phyloP scores from a whole-genome alignment of 352 stramenopile species.

The Phytopythium helicoides region DNA sequence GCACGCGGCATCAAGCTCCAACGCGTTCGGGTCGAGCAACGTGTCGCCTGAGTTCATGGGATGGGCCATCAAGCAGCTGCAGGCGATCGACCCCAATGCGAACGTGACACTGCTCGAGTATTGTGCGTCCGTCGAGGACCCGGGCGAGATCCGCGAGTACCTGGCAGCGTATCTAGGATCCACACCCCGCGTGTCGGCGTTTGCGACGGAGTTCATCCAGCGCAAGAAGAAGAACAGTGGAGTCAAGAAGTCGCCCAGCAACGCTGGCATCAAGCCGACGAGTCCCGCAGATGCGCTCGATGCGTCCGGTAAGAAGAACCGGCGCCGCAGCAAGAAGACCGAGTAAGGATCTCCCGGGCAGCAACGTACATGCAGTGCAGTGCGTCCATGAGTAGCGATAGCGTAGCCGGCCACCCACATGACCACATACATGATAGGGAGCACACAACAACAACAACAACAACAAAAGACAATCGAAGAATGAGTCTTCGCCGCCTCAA shows the following conservation, averaged over 20 bases:
- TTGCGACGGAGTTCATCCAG: slow-evolving; percentile 97
- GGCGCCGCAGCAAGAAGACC: slow-evolving; percentile 65
- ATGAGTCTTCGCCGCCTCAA: too few relatives aligned
- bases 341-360: slow-evolving; percentile 23
- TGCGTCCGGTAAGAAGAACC: slow-evolving; percentile 50
- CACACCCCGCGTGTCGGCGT: slow-evolving; percentile 95
- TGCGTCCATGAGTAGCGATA: too few relatives aligned
- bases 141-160: slow-evolving; percentile 94
- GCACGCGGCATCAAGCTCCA: slow-evolving; percentile 11
- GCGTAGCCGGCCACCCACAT: too few relatives aligned
- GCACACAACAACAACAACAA: too few relatives aligned
- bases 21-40: slow-evolving; percentile 49
- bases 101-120: slow-evolving; percentile 92
- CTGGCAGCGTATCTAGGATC: slow-evolving; percentile 96
- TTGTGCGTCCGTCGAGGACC: slow-evolving; percentile 94
- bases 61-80: slow-evolving; percentile 79
- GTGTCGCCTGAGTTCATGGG: slow-evolving; percentile 73
- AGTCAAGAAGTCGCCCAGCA: slow-evolving; percentile 37
- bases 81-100: slow-evolving; percentile 66
- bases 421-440: too few relatives aligned
- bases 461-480: too few relatives aligned
- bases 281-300: slow-evolving; percentile 21
- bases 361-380: too few relatives aligned
- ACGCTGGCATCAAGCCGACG: slow-evolving; percentile 12
- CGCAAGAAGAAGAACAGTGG: slow-evolving; percentile 76